Evolutionary conservation across 2,329 filamentous ascomycete genomes (phyloP), one percentile per base, ranked within the genome.

Genomic region (Diaporthe longicolla): DNA sequence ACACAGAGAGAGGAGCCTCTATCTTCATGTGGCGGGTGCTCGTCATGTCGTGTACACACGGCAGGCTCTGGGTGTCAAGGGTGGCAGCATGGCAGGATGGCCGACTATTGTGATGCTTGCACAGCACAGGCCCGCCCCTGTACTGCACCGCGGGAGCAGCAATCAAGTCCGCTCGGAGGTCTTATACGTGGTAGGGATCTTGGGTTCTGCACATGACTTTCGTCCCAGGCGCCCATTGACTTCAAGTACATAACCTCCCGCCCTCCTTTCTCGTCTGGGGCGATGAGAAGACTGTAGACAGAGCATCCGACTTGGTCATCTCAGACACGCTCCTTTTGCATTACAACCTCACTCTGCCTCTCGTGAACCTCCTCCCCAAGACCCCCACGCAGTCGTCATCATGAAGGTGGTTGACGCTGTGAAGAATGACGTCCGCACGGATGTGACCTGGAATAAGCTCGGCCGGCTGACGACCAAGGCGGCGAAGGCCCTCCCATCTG

Each of bases 401-500:
- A 80, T 77, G 78, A 76, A 79, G 58, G 74, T 75, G 48, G 37
- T 80, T 17, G 76, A 78, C 24, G 77, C 73, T 21, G 72, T 74
- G 37, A 80, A 81, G 75, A 75, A 82, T 19, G 81, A 84, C 72
- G 66, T 85, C 15, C 77, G 77, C 70, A 84, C 81, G 11, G 84
- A 86, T 68, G 80, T 81, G 45, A 85, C 82, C 50, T 81, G 84
- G 73, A 82, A 81, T 32, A 79, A 80, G 65, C 80, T 79, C 8
- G 79, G 78, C 35, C 77, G 79, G 3, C 81, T 83, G 24, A 77
- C 81, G 57, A 75, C 73, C 43, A 75, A 76, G 8, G 79, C 80
- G n/a, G 80, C 80, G 11, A 76, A 74, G 43, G 81, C 80, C n/a
- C 76, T 91, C 0, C 90, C 91, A 0, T 85, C 86, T 3, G 88